Evolutionary conservation across 2,329 filamentous ascomycete species (phyloP), one percentile per base, ranked within the genome.

Genomic region (Cytospora mali): DNA sequence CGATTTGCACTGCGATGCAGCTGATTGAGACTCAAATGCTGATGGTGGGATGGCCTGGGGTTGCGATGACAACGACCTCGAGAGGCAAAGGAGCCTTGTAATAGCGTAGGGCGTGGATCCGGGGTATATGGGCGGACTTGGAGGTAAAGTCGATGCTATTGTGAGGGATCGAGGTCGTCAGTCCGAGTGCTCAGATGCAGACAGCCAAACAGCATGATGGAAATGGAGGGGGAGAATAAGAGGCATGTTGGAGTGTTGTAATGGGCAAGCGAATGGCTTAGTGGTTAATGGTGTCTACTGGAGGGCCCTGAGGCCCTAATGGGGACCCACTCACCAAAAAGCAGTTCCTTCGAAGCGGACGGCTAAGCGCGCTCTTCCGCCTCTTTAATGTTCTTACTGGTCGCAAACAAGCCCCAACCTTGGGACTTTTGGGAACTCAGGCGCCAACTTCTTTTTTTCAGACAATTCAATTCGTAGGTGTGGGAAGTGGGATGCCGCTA

Each of bases 11-110:
- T 54, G 58, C 58, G 53, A 52, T 48, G 35, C 50, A 21, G 50
- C 58, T 29, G 13, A 50, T 29, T 48, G 58, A n/a, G n/a, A n/a
- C n/a, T n/a, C n/a, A n/a, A n/a, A 54, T 54, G 50, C 50, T 60
- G 33, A 46, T 54, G 50, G 48, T 54, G 35, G 58, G 35, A 60
- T 35, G 50, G 9, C 42, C 48, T 51, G 58, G 35, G 35, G 35
- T 60, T 60, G 58, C 50, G 50, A 52, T 39, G 27, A 48, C 33
- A 33, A 60, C n/a, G n/a, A n/a, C n/a, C n/a, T n/a, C n/a, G 53
- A 33, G 50, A 60, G 58, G 42, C 35, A 60, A 42, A 60, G 33
- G 50, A 6, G 50, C 29, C 56, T n/a, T n/a, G n/a, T n/a, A n/a
- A n/a, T n/a, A n/a, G n/a, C n/a, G n/a, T n/a, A n/a, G 28, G 50